phyloP scores from a whole-genome alignment of 371 early-diverging fungal species.

The Rhizomucor pusillus region DNA sequence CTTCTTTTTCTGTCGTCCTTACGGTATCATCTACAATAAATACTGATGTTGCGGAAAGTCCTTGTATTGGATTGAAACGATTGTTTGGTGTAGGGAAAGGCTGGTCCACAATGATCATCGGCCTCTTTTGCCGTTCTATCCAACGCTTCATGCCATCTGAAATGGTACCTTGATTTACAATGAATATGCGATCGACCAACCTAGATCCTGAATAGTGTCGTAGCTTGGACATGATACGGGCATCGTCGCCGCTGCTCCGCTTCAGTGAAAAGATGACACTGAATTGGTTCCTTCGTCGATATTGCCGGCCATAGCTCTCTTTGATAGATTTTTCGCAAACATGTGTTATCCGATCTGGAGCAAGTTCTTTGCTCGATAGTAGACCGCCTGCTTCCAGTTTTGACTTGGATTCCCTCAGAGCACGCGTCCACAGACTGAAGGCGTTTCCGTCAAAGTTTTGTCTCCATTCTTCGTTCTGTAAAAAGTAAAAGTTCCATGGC shows the following conservation, averaged over 20 bases:
- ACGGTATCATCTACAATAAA: neutral
- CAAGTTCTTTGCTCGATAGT: neutral
- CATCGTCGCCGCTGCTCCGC: no score
- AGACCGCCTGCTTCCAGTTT: conserved; percentile 5
- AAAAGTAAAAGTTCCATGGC: conserved; percentile 35
- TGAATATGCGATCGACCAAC: no score
- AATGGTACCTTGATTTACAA: no score
- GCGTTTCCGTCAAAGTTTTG: conserved; percentile 32
- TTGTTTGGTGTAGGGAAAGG: conserved; percentile 16
- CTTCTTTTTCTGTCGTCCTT: neutral
- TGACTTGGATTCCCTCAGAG: neutral
- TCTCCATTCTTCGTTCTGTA: conserved; percentile 29
- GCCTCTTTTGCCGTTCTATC: no score
- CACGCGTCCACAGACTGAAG: conserved; percentile 27
- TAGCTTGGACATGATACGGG: no score
- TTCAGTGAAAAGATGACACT: conserved; percentile 12
- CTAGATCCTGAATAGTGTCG: no score
- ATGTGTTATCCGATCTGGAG: neutral
- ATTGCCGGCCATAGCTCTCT: conserved; percentile 9
- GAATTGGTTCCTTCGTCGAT: conserved; percentile 13
- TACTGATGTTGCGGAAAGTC: neutral
- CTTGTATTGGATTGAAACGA: conserved; percentile 24
- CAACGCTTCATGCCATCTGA: no score
- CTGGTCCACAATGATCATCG: no score
- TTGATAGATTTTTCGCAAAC: conserved; percentile 3